Conservation (phyloP, 208 protist species). For the Crithidia mellificae region DNA sequence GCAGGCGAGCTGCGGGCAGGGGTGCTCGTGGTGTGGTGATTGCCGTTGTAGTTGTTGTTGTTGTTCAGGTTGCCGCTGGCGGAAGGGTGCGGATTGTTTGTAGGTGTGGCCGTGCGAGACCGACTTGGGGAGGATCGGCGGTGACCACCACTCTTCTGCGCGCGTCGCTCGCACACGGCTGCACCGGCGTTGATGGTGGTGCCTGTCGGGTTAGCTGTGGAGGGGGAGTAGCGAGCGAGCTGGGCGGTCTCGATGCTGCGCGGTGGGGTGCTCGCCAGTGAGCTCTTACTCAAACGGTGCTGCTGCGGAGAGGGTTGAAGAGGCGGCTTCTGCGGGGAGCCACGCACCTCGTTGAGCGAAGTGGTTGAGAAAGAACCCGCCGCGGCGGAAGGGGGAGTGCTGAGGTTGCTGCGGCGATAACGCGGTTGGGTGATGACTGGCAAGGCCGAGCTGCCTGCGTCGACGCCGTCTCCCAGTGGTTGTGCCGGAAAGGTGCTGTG, state of each 20-base stretch:
- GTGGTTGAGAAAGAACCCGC: not conserved
- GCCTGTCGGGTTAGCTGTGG: no score
- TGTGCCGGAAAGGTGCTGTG: slow-evolving; percentile 1
- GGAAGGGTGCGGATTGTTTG: no score
- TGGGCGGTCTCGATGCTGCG: slow-evolving; percentile 1
- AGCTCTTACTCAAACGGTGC: not conserved
- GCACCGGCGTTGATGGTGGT: no score
- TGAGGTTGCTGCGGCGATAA: not conserved
- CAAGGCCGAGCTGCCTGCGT: not conserved
- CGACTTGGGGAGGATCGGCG: not conserved
- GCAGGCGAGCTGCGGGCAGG: no score
- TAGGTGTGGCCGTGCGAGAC: not conserved
- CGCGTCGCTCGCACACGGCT: not conserved
- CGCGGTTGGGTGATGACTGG: not conserved
- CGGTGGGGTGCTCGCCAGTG: not conserved
- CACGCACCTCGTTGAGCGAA: not conserved
- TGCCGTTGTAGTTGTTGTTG: no score
- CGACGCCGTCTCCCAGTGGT: not conserved
- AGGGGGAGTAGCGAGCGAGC: not conserved
- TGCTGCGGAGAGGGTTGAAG: not conserved
- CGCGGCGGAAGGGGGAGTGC: not conserved
- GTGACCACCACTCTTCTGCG: not conserved
- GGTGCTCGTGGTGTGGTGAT: no score
- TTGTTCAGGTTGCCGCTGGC: no score
- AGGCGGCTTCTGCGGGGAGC: slow-evolving; percentile 1